Evolutionary conservation across 2,329 filamentous ascomycete species (phyloP), one percentile per base, ranked within the genome.

Genomic region (Blumeria graminis): DNA sequence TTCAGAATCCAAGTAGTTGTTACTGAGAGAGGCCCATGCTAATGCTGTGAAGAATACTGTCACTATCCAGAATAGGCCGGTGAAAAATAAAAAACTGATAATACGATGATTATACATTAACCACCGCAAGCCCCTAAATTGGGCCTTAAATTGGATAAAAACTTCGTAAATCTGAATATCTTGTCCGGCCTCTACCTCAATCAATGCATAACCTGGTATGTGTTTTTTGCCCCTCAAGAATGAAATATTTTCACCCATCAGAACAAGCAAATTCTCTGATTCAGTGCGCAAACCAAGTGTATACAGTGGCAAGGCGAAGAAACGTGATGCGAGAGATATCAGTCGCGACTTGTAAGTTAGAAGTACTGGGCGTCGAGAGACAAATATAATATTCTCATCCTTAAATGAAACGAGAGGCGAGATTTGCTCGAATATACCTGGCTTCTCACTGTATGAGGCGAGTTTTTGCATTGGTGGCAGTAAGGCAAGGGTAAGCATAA

Each of bases 401-500:
- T 58, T 45, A 38, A 59, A 52, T 22, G 57, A 18, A 65, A 8
- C 43, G 32, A 18, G 28, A n/a, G 54, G 54, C 9, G 22, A 43
- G 53, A 60, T 58, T 66, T 60, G 55, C 60, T 48, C 55, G 13
- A 28, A 50, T 13, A 50, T 50, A 50, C 45, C 45, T 61, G 55
- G 43, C 57, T 46, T 33, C 61, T 59, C 57, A 62, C 38, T 63
- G 62, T 33, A 62, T 66, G 33, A 55, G 28, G 32, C 35, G 62
- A 63, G 55, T 9, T 65, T 59, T 8, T 69, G 68, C 28, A 69
- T 67, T 28, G 70, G 69, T 32, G 74, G 74, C 54, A 85, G 74
- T 55, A 94, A 76, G 58, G 80, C 76, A 14, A 94, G 71, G 51
- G 85, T 82, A 16, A 96, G 72, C 92, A 98, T 98, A 73, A 95